Base-by-base conservation (phyloP, 768 basidiomycete genomes). In the Amanita pallidorosea region DNA sequence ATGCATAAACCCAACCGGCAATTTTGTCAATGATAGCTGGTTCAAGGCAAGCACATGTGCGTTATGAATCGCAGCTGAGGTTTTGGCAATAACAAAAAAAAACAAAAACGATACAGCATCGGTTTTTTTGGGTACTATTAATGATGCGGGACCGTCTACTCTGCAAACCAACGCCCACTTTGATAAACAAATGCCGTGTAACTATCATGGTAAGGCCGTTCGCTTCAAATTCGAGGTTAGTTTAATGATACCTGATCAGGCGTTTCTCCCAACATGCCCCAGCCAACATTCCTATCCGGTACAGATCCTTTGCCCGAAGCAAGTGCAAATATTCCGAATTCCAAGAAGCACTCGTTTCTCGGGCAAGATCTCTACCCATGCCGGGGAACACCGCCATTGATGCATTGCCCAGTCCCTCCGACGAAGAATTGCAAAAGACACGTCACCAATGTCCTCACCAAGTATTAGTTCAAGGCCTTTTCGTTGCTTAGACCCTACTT, bases 401-500 rank as follows among this genome's bases (percentile, higher is more conserved):
- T 17, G 4, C 42, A n/a, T 35, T 40, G 3, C 18, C 33, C 8
- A 45, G 29, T 9, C 36, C 41, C 15, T 41, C 50, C 7, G 35
- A 51, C 34, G 35, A 31, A 2, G 31, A 35, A 1, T 40, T 34
- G 5, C 43, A 15, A 33, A 5, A n/a, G 33, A 17, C 18, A 25
- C 31, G n/a, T 45, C 50, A 2, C 33, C 34, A 3, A 22, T 27
- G 20, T 34, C 34, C 9, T 51, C 50, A 8, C 43, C 43, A 12
- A 23, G 7, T 13, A 6, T 15, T 12, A 12, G 40, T 17, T n/a
- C 41, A 18, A 18, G 50, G 15, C 52, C 52, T 9, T 53, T 40
- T 35, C 52, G 40, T 27, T 53, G 52, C 52, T 20, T 53, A n/a
- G 46, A 46, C n/a, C 52, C 52, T 15, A 34, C 8, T 18, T 53